Percentiles rank a stretch among this genome's conserved stretches.
Conservation (phyloP, 768 basidiomycete species). For the Lactifluus piperatus region DNA sequence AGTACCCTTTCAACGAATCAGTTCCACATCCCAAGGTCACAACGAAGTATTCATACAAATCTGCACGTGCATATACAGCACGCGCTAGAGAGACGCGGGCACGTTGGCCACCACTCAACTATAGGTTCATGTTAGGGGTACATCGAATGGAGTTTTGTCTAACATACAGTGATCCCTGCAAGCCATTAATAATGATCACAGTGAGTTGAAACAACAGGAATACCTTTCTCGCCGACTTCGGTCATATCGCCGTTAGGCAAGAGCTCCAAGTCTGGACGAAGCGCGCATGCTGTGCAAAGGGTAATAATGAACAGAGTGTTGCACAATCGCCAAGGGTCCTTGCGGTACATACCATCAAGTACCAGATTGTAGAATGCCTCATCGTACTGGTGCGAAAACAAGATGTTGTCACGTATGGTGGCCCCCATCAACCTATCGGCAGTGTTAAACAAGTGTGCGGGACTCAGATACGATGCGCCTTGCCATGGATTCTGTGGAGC, state of each 20-base stretch:
- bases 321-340: background rate
- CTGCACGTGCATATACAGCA: constrained; percentile 86
- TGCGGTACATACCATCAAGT: constrained; percentile 49
- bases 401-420: constrained; percentile 81
- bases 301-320: background rate
- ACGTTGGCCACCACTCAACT: constrained; percentile 79
- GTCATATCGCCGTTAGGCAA: constrained; percentile 78
- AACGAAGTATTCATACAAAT: constrained; percentile 45
- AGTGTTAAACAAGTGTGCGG: background rate
- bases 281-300: constrained; percentile 59
- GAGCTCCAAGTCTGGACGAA: constrained; percentile 70
- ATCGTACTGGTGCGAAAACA: constrained; percentile 87
- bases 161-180: constrained; percentile 46
- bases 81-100: constrained; percentile 79
- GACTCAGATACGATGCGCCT: constrained; percentile 11
- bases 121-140: background rate
- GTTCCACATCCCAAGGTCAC: background rate
- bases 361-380: constrained; percentile 76
- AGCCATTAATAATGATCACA: constrained; percentile 21
- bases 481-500: constrained; percentile 85
- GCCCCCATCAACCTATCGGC: constrained; percentile 67
- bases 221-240: constrained; percentile 80
- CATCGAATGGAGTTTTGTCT: background rate
- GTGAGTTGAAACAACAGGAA: constrained; percentile 13
- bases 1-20: constrained; percentile 42